These are phyloP conservation scores for Iberis amara DNA, from an alignment of 441 rosid genomes.

Conservation along the genomic window DNA sequence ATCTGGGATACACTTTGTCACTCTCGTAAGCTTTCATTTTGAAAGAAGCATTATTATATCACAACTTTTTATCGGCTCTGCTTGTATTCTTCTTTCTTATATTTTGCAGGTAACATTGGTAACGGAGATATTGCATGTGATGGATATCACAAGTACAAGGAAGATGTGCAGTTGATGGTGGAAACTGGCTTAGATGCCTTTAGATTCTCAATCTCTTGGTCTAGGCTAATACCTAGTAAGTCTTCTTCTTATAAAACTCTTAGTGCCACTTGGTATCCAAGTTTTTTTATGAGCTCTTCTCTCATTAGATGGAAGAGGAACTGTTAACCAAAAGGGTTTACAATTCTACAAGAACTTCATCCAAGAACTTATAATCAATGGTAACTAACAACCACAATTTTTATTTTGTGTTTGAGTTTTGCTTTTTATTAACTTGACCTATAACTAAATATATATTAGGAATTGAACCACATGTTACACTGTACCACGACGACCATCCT, in stretches of 20 bases:
- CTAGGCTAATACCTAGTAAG: conserved; percentile 68
- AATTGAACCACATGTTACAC: conserved; percentile 59
- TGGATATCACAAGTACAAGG: conserved; percentile 72
- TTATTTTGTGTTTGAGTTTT: no score
- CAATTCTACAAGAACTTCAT: conserved; percentile 62
- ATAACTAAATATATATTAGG: conserved; percentile 29
- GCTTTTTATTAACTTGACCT: no score
- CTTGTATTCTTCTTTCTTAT: no score
- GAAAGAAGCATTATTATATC: neutral
- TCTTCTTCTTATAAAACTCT: neutral
- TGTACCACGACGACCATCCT: conserved; percentile 56
- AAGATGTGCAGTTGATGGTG: conserved; percentile 69
- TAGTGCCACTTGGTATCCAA: no score
- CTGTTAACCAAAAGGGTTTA: conserved; percentile 54
- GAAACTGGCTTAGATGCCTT: conserved; percentile 60
- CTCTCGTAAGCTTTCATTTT: conserved; percentile 27
- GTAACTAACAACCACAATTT: conserved; percentile 17
- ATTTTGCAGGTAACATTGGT: conserved; percentile 34
- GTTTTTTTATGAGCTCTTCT: no score
- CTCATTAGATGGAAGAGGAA: conserved; percentile 62
- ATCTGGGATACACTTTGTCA: conserved; percentile 56
- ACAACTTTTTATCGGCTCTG: neutral
- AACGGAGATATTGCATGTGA: conserved; percentile 58
- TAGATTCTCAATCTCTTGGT: conserved; percentile 77
- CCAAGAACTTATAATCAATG: conserved; percentile 46